Conservation (phyloP, 345 rosid genomes). For the Xanthoceras sorbifolium region DNA sequence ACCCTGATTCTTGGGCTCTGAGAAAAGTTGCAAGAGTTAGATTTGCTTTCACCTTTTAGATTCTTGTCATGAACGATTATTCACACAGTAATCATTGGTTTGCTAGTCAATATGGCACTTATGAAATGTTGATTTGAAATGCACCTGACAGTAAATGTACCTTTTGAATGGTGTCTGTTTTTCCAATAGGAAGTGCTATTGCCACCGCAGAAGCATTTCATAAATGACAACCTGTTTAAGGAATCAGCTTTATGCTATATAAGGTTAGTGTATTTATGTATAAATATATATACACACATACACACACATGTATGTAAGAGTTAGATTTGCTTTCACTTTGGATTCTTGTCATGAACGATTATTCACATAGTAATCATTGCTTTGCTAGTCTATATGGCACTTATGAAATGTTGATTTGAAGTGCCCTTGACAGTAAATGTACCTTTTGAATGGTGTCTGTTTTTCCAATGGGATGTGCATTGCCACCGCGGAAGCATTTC, state of each 20-base stretch:
- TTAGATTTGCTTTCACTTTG: constrained; percentile 12
- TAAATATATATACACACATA: too few relatives aligned
- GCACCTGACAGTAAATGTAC: constrained; percentile 5
- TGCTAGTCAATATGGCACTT: constrained; percentile 17
- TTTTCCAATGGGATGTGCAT: constrained; percentile 19
- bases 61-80: constrained; percentile 21
- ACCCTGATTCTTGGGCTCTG: constrained; percentile 27
- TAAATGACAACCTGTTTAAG: background rate
- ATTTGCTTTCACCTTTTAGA: constrained; percentile 21
- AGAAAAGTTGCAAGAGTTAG: constrained; percentile 9
- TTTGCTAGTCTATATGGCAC: constrained; percentile 15
- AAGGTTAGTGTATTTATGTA: constrained; percentile 6
- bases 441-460: constrained; percentile 18
- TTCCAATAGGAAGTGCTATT: constrained; percentile 17
- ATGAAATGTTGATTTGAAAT: constrained; percentile 7
- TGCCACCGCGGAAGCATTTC: constrained; percentile 17
- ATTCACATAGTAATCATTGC: constrained; percentile 7
- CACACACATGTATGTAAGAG: background rate
- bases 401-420: constrained; percentile 10
- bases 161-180: constrained; percentile 20
- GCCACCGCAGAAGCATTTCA: constrained; percentile 19
- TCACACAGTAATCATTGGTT: constrained; percentile 6
- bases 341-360: constrained; percentile 22
- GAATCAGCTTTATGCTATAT: constrained; percentile 1
- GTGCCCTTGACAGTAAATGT: constrained; percentile 6